Conservation (phyloP, 331 rosid genomes). For the Saraca asoca region DNA sequence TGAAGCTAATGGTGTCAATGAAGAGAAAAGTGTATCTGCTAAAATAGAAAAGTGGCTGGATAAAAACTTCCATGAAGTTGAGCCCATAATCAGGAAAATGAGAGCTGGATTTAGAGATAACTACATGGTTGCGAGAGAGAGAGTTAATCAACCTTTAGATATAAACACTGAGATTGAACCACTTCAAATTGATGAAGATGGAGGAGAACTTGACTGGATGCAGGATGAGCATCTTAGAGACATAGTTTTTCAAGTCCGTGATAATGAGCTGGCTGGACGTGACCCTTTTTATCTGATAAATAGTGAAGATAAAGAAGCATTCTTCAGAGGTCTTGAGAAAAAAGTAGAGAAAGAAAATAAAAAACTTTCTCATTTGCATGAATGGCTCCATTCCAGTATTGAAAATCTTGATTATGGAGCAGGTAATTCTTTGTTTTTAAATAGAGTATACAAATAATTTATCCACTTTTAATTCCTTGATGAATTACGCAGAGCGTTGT, state of each 20-base stretch:
- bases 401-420: slow-evolving; percentile 90
- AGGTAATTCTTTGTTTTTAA: slow-evolving; percentile 57
- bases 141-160: slow-evolving; percentile 47
- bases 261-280: slow-evolving; percentile 72
- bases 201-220: slow-evolving; percentile 86
- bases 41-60: slow-evolving; percentile 72
- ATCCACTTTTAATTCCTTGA: slow-evolving; percentile 34
- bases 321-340: slow-evolving; percentile 84
- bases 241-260: slow-evolving; percentile 85
- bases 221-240: slow-evolving; percentile 74
- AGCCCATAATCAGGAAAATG: slow-evolving; percentile 70
- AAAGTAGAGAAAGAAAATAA: slow-evolving; percentile 71
- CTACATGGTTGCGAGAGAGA: slow-evolving; percentile 69
- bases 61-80: slow-evolving; percentile 71
- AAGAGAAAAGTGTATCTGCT: slow-evolving; percentile 33
- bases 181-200: slow-evolving; percentile 52
- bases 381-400: slow-evolving; percentile 82
- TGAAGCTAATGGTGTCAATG: slow-evolving; percentile 43
- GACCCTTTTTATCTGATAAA: slow-evolving; percentile 78
- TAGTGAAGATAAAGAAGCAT: slow-evolving; percentile 64
- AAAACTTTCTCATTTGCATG: slow-evolving; percentile 69
- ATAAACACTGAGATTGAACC: slow-evolving; percentile 42
- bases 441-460: slow-evolving; percentile 7
- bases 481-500: slow-evolving; percentile 4
- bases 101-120: slow-evolving; percentile 80